phyloP scores from a whole-genome alignment of 169 alveolate species.

The Plasmodium billcollinsi region DNA sequence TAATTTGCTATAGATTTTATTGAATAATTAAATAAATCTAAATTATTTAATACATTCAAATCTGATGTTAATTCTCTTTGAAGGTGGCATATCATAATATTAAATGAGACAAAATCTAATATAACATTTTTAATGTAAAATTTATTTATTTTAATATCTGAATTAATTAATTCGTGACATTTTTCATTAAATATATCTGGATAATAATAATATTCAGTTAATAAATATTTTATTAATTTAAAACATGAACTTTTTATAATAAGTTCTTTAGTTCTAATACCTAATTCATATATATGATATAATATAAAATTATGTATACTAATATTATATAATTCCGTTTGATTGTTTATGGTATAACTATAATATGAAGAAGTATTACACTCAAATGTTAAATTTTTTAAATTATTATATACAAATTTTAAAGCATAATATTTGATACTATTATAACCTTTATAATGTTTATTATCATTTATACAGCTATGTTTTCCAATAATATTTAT shows the following conservation, averaged over 20 bases:
- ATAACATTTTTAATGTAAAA: conserved; percentile 60
- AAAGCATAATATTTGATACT: conserved; percentile 45
- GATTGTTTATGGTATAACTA: conserved; percentile 35
- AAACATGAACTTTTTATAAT: conserved; percentile 64
- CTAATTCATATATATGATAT: conserved; percentile 65
- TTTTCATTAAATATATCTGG: conserved; percentile 68
- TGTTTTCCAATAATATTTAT: conserved; percentile 46
- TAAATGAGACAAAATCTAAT: conserved; percentile 71
- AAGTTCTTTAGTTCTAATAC: conserved; percentile 45
- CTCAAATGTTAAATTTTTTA: conserved; percentile 32
- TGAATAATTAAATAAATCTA: conserved; percentile 66
- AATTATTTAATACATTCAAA: conserved; percentile 28
- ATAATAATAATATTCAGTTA: conserved; percentile 71
- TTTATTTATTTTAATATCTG: conserved; percentile 50
- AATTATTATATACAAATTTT: conserved; percentile 37
- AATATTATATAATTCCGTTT: conserved; percentile 42
- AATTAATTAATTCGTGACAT: conserved; percentile 68
- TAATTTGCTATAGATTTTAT: conserved; percentile 67
- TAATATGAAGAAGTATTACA: conserved; percentile 23
- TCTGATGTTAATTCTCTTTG: conserved; percentile 67
- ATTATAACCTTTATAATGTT: conserved; percentile 22
- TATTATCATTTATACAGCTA: conserved; percentile 24
- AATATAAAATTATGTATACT: conserved; percentile 73
- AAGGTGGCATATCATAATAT: conserved; percentile 63
- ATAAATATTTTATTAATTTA: conserved; percentile 54